A percentile compares a stretch with the other conserved stretches of the same genome.
Evolutionary conservation across 441 rosid genomes (phyloP).

Genomic region (Arabidopsis hybrid): DNA sequence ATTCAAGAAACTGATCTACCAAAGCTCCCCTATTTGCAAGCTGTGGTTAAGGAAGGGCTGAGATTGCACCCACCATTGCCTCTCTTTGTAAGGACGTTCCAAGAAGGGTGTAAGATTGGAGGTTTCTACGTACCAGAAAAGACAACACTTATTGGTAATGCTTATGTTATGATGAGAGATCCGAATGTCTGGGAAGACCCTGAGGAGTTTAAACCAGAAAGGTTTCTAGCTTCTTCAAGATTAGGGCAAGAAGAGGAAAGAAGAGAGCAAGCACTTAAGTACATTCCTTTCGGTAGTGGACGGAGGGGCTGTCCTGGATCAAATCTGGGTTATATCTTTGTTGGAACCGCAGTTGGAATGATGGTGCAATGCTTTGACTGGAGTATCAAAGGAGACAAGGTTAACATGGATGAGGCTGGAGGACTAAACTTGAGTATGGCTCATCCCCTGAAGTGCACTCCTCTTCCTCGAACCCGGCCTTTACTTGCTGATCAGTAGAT

Average conservation of each 20-base stretch:
- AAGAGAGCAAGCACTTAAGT: slow-evolving; percentile 35
- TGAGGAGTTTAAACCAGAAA: slow-evolving; percentile 39
- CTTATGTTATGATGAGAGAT: slow-evolving; percentile 52
- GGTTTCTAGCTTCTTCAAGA: slow-evolving; percentile 40
- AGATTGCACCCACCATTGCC: slow-evolving; percentile 41
- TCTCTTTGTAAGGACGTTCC: slow-evolving; percentile 21
- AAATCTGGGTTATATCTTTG: slow-evolving; percentile 22
- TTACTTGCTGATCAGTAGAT: not conserved
- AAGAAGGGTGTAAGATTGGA: slow-evolving; percentile 38
- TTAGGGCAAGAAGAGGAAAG: slow-evolving; percentile 5
- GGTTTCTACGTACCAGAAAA: slow-evolving; percentile 45
- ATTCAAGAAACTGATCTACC: slow-evolving; percentile 46
- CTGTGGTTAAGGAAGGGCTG: slow-evolving; percentile 42
- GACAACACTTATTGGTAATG: slow-evolving; percentile 31
- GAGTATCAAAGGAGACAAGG: slow-evolving; percentile 31
- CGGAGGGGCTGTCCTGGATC: slow-evolving; percentile 47
- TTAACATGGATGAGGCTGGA: slow-evolving; percentile 37
- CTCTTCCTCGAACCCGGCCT: not conserved
- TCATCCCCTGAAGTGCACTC: slow-evolving; percentile 19
- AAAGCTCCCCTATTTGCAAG: slow-evolving; percentile 31
- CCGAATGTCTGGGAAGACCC: slow-evolving; percentile 35
- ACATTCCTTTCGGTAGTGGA: slow-evolving; percentile 43
- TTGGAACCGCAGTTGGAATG: slow-evolving; percentile 31
- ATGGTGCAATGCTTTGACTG: slow-evolving; percentile 49
- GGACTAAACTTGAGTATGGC: slow-evolving; percentile 18